phyloP scores from a whole-genome alignment of 1,284 basidiomycete genomes.

The Moniliophthora roreri region DNA sequence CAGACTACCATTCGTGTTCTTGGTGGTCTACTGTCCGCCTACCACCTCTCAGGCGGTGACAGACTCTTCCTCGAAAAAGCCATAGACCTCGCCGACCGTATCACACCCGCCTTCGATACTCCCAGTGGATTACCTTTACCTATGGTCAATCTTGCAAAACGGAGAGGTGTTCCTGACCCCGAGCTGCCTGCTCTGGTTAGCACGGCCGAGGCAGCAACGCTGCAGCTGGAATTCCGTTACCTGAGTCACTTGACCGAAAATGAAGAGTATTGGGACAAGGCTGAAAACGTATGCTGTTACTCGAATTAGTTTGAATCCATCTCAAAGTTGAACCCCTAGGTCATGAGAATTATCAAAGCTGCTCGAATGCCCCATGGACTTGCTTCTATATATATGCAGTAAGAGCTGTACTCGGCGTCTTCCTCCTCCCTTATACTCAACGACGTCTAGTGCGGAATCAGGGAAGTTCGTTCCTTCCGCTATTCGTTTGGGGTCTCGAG shows the following conservation, averaged over 20 bases:
- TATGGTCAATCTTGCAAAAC: slow-evolving; percentile 72
- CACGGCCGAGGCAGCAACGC: slow-evolving; percentile 82
- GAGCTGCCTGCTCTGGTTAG: slow-evolving; percentile 72
- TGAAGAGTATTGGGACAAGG: slow-evolving; percentile 79
- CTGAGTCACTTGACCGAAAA: slow-evolving; percentile 81
- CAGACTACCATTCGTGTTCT: slow-evolving; percentile 45
- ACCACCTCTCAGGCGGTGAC: slow-evolving; percentile 70
- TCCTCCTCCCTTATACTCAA: background rate
- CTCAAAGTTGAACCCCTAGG: slow-evolving; percentile 50
- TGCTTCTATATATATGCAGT: slow-evolving; percentile 86
- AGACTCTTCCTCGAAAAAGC: slow-evolving; percentile 74
- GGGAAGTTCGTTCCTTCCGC: slow-evolving; percentile 76
- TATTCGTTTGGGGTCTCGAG: slow-evolving; percentile 89
- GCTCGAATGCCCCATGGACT: slow-evolving; percentile 72
- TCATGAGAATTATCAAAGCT: slow-evolving; percentile 69
- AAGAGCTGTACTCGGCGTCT: slow-evolving; percentile 22
- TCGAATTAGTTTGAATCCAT: no score
- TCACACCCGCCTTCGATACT: slow-evolving; percentile 85
- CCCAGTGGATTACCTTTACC: slow-evolving; percentile 81
- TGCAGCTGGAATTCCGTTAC: slow-evolving; percentile 91
- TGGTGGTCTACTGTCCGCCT: slow-evolving; percentile 72
- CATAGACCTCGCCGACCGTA: slow-evolving; percentile 79
- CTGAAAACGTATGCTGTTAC: slow-evolving; percentile 68
- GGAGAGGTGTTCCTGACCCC: slow-evolving; percentile 62
- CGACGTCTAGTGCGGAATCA: slow-evolving; percentile 48